phyloP scores from a whole-genome alignment of 176 grass and related monocot species.

The Triticum timopheevii region DNA sequence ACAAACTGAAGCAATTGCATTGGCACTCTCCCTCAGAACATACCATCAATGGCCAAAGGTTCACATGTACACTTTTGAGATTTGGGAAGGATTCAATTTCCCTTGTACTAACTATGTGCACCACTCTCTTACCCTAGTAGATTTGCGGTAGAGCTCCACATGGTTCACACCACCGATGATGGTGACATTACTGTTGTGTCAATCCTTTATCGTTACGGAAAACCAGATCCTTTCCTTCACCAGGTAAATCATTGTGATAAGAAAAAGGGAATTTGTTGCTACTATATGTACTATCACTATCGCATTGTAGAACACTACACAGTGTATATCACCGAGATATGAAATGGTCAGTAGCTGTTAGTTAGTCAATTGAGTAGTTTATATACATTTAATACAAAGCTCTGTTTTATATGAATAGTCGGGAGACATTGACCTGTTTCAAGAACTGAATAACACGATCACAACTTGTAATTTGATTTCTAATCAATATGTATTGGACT shows the following conservation, averaged over 20 bases:
- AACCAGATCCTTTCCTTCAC: slow-evolving; percentile 58
- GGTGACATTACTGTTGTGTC: slow-evolving; percentile 60
- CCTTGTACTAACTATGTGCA: not conserved
- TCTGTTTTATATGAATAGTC: not conserved
- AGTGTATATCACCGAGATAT: not conserved
- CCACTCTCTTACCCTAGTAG: slow-evolving; percentile 28
- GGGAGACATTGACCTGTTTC: not conserved
- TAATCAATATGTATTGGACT: not conserved
- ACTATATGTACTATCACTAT: not conserved
- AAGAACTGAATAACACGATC: slow-evolving; percentile 12
- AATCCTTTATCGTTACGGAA: slow-evolving; percentile 63
- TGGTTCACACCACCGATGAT: slow-evolving; percentile 62
- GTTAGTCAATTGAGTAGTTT: not conserved
- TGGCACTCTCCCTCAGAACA: slow-evolving; percentile 88
- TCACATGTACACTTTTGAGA: not conserved
- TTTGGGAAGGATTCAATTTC: not conserved
- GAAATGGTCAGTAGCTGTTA: not conserved
- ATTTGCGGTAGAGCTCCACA: slow-evolving; percentile 74
- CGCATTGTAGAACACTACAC: not conserved
- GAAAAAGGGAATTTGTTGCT: not conserved
- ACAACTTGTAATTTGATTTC: slow-evolving; percentile 9
- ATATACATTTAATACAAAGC: not conserved
- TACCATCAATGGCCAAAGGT: slow-evolving; percentile 69
- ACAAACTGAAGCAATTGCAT: slow-evolving; percentile 64
- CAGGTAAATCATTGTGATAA: slow-evolving; percentile 43